A percentile compares a stretch with the other conserved stretches of the same genome.
Conservation (phyloP, 2,329 filamentous ascomycete genomes). For the Stemphylium beticola region DNA sequence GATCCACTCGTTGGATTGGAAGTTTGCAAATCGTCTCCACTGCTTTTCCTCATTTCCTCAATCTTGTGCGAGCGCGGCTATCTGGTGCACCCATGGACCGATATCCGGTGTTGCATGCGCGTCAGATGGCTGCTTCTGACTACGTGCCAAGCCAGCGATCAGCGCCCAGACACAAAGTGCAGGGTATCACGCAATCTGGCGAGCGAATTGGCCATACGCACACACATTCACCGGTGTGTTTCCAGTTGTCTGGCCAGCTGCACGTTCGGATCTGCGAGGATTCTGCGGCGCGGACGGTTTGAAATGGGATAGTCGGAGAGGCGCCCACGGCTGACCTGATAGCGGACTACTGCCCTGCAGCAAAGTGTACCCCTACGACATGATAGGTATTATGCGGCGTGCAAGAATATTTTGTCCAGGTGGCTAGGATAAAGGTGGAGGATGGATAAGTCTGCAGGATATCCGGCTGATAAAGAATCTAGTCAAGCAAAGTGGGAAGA, state of each 20-base stretch:
- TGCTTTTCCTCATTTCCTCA: no score
- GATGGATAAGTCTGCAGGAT: neutral
- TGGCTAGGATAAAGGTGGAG: neutral
- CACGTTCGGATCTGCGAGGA: neutral
- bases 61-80: no score
- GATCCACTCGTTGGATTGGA: no score
- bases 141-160: neutral
- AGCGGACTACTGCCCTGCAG: neutral
- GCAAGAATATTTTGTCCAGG: neutral
- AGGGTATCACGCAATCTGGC: constrained; percentile 10
- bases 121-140: no score
- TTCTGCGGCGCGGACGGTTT: neutral
- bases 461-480: neutral
- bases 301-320: constrained; percentile 1
- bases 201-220: neutral
- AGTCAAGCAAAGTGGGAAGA: constrained; percentile 1
- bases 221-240: neutral
- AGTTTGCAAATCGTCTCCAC: no score
- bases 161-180: neutral
- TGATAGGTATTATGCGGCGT: neutral
- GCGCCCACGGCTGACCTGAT: neutral
- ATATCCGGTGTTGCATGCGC: no score
- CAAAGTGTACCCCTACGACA: neutral
- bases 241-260: neutral
- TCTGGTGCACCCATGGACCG: no score